Base-by-base conservation (phyloP, 2,329 filamentous ascomycete species). In the Falciphora oryzae region DNA sequence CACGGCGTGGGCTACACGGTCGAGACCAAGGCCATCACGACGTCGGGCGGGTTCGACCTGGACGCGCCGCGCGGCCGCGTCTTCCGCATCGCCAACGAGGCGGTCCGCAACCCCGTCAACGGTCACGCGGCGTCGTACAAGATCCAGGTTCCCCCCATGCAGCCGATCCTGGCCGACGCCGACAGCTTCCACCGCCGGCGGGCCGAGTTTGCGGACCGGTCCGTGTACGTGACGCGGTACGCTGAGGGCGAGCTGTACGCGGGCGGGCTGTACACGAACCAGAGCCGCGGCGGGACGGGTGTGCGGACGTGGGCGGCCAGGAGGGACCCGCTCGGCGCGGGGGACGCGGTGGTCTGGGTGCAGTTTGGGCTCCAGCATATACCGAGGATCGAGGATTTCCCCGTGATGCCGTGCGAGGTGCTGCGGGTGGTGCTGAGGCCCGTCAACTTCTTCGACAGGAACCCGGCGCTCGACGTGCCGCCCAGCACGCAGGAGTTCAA, bases 381-480 rank as follows among this genome's bases (percentile, higher is more conserved):
- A 31, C 85, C 86, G 0, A 77, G 86, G 7, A 79, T 85, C 29
- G 87, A 89, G 70, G 87, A 89, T 70, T 89, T 89, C 74, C 87
- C 87, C 1, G 84, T 89, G 57, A 89, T 90, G 87, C 87, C 87
- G 0, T 82, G 81, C 69, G 87, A 89, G 73, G 81, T 76, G 18
- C 71, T 83, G 22, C 78, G 77, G 68, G 79, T 85, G 1, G 73
- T 74, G 59, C 70, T 85, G 53, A 79, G 81, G 68, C 81, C 82
- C 0, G 79, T 78, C 4, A 83, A 84, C 66, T 84, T 84, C 68
- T 84, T 83, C 67, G 75, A 78, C 4, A 76, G 75, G 65, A 85
- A 84, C 67, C 82, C 82, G 0, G 79, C 80, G 0, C 68, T 83
- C 13, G 82, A 84, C 72, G 77, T 83, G 18, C 79, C 81, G 3